Evolutionary conservation across 495 filamentous ascomycete species (phyloP).

Genomic region (Aspergillus saccharolyticus): DNA sequence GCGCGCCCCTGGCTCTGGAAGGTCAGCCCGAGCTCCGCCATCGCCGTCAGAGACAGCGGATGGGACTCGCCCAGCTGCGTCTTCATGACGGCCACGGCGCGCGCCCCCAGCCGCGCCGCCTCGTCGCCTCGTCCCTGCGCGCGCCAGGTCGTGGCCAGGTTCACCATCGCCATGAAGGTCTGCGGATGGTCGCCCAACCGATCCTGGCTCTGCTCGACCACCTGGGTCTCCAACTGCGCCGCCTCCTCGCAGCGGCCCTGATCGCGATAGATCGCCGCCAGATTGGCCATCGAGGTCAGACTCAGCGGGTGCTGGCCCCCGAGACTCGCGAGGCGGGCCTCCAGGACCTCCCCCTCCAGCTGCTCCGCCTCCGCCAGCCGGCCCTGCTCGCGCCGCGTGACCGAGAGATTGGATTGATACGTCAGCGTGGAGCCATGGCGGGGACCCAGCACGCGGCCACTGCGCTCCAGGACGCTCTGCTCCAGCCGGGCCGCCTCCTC

Average conservation of each 20-base stretch:
- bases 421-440: constrained; percentile 25
- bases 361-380: constrained; percentile 24
- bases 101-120: constrained; percentile 29
- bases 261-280: constrained; percentile 8
- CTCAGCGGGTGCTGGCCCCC: constrained; percentile 35
- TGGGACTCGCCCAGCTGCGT: constrained; percentile 30
- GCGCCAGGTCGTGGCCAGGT: constrained; percentile 25
- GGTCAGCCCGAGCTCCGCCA: constrained; percentile 35
- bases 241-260: constrained; percentile 27
- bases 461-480: constrained; percentile 21
- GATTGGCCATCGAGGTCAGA: constrained; percentile 25
- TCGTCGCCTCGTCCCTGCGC: constrained; percentile 33
- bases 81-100: constrained; percentile 23
- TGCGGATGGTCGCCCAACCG: constrained; percentile 16
- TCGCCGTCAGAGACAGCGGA: constrained; percentile 32
- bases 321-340: constrained; percentile 13
- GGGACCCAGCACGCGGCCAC: neutral
- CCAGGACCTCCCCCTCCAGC: constrained; percentile 20
- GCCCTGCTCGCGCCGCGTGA: constrained; percentile 16
- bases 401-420: constrained; percentile 21
- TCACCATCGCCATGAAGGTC: constrained; percentile 23
- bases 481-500: constrained; percentile 25
- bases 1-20: constrained; percentile 21
- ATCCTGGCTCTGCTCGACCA: constrained; percentile 6
- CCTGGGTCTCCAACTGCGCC: constrained; percentile 22